Conservation (phyloP, 108 stramenopile genomes). For the Heterococcus sp. region DNA sequence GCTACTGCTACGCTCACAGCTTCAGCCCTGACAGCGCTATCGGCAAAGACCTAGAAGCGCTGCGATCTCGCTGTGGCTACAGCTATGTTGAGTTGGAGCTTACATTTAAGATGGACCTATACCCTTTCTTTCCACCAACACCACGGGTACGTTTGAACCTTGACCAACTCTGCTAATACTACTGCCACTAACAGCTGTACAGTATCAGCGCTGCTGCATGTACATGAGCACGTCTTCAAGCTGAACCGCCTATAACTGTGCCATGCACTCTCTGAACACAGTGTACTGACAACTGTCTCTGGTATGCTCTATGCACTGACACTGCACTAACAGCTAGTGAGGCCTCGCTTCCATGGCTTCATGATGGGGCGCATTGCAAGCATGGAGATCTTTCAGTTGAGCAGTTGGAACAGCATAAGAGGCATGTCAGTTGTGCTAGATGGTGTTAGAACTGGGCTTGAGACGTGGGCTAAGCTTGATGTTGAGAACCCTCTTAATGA, state of each 20-base stretch:
- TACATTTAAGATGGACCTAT: conserved; percentile 48
- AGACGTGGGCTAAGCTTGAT: conserved; percentile 37
- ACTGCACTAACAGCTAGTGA: conserved; percentile 2
- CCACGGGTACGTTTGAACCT: background rate
- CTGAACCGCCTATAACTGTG: background rate
- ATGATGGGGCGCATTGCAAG: conserved; percentile 41
- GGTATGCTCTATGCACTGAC: background rate
- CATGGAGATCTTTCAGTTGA: conserved; percentile 41
- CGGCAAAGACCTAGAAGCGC: conserved; percentile 2
- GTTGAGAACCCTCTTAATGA: conserved; percentile 38
- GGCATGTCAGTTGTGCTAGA: conserved; percentile 30
- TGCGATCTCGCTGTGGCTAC: conserved; percentile 29
- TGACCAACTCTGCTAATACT: background rate
- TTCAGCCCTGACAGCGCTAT: conserved; percentile 22
- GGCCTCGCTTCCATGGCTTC: conserved; percentile 37
- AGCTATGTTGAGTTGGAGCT: conserved; percentile 49
- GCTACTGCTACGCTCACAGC: no score
- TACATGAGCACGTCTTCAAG: background rate
- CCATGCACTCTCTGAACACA: background rate
- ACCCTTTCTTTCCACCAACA: conserved; percentile 42
- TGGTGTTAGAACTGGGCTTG: conserved; percentile 33
- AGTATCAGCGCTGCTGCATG: background rate
- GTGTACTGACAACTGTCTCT: background rate
- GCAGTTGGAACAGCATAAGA: conserved; percentile 32
- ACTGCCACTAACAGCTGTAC: background rate